Percentiles rank a stretch among this genome's conserved stretches.
These are phyloP conservation scores for Nemania abortiva DNA, from an alignment of 2,329 filamentous ascomycete genomes.

Conservation along the genomic window DNA sequence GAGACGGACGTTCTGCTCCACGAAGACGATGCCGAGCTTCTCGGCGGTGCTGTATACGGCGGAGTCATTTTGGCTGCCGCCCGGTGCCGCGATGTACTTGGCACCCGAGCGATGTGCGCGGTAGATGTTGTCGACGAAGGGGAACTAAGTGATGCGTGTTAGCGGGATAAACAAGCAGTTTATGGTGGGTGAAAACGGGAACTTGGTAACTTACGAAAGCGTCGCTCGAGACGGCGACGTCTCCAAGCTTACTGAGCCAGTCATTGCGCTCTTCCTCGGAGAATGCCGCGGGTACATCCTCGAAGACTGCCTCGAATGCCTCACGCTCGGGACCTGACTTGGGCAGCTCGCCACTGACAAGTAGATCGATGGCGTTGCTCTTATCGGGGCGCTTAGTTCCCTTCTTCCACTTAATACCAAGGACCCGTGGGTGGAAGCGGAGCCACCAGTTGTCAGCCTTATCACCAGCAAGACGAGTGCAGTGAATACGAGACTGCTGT, in stretches of 20 bases:
- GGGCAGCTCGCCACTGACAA: slow-evolving; percentile 91
- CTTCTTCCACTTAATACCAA: slow-evolving; percentile 95
- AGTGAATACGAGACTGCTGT: slow-evolving; percentile 98
- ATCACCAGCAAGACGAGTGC: slow-evolving; percentile 95
- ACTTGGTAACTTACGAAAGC: slow-evolving; percentile 80
- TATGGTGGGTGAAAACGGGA: not conserved
- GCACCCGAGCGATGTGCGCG: slow-evolving; percentile 87
- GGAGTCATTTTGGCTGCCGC: slow-evolving; percentile 86
- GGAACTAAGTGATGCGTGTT: slow-evolving; percentile 73
- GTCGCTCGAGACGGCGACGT: slow-evolving; percentile 91
- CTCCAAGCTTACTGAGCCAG: slow-evolving; percentile 84
- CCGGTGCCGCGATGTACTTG: slow-evolving; percentile 96
- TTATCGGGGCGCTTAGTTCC: slow-evolving; percentile 97
- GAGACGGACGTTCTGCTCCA: slow-evolving; percentile 92
- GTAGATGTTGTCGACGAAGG: slow-evolving; percentile 98
- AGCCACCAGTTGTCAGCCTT: slow-evolving; percentile 99
- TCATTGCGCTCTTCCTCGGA: slow-evolving; percentile 84
- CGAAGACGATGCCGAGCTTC: slow-evolving; percentile 91
- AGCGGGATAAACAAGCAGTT: not conserved
- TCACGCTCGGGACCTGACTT: slow-evolving; percentile 85
- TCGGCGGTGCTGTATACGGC: slow-evolving; percentile 90
- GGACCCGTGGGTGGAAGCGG: slow-evolving; percentile 91
- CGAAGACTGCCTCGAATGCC: slow-evolving; percentile 89
- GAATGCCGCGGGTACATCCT: slow-evolving; percentile 86
- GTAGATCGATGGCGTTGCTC: slow-evolving; percentile 96